These are phyloP conservation scores for Hypoxylon rickii DNA, from an alignment of 495 filamentous ascomycete species.

Conservation along the genomic window DNA sequence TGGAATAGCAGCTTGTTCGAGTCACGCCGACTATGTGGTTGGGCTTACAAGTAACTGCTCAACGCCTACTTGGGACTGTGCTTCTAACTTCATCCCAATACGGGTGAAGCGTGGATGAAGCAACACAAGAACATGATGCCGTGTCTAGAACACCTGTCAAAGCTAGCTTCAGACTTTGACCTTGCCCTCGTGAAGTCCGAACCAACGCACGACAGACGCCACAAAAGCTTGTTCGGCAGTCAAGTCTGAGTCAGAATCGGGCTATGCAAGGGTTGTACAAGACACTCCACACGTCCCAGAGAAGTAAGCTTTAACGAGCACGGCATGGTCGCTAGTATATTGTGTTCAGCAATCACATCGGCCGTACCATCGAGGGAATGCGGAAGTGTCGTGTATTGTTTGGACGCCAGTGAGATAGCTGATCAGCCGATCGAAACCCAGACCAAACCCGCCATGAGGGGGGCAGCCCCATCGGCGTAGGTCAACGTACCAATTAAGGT, in stretches of 20 bases:
- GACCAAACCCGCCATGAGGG: constrained; percentile 94
- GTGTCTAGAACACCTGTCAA: constrained; percentile 34
- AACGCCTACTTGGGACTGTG: background rate
- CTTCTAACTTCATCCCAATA: background rate
- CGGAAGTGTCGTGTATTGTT: constrained; percentile 83
- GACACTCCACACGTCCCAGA: constrained; percentile 37
- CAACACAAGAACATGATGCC: constrained; percentile 21
- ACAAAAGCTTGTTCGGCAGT: constrained; percentile 31
- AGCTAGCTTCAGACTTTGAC: constrained; percentile 31
- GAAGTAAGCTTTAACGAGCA: constrained; percentile 48
- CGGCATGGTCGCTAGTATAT: constrained; percentile 34
- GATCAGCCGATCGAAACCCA: constrained; percentile 90
- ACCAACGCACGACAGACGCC: constrained; percentile 29
- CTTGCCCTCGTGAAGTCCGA: constrained; percentile 21
- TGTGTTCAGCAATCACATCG: constrained; percentile 80
- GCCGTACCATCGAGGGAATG: constrained; percentile 90
- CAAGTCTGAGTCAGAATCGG: constrained; percentile 27
- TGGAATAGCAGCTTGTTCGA: too few species aligned
- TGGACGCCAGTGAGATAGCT: constrained; percentile 82
- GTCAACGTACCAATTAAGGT: constrained; percentile 91
- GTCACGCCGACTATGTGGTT: background rate
- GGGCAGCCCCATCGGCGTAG: constrained; percentile 90
- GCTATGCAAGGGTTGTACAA: constrained; percentile 35
- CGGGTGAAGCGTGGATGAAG: constrained; percentile 18
- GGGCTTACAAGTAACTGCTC: background rate